These are phyloP conservation scores for Rhizopus delemar DNA, from an alignment of 371 early-diverging fungal species.

Conservation along the genomic window DNA sequence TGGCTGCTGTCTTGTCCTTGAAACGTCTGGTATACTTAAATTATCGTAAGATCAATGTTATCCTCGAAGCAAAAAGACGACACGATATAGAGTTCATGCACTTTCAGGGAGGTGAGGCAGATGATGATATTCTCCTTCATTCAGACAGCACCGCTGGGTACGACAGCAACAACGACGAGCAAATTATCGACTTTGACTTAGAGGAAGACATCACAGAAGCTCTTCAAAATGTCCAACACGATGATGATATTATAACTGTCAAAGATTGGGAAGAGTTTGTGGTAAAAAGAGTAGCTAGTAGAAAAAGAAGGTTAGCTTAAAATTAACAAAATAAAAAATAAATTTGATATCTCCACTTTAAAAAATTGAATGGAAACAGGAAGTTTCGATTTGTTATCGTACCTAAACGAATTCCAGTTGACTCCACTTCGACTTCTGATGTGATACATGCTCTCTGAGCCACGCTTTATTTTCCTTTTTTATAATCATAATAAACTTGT, in stretches of 20 bases:
- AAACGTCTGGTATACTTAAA: conserved; percentile 19
- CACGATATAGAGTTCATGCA: conserved; percentile 16
- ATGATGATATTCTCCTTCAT: conserved; percentile 18
- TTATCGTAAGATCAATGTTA: conserved; percentile 14
- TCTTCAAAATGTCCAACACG: conserved; percentile 20
- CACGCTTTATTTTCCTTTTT: too few species aligned
- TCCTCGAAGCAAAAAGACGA: conserved; percentile 12
- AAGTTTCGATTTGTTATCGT: neutral
- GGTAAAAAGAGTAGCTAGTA: conserved; percentile 14
- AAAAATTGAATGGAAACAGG: too few species aligned
- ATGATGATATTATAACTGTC: conserved; percentile 19
- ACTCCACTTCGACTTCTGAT: too few species aligned
- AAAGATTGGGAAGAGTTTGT: conserved; percentile 27
- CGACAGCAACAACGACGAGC: conserved; percentile 8
- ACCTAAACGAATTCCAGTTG: too few species aligned
- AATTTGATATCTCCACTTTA: too few species aligned
- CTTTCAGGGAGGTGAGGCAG: conserved; percentile 14
- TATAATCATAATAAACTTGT: too few species aligned
- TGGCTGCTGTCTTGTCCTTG: conserved; percentile 19
- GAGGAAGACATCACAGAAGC: conserved; percentile 20
- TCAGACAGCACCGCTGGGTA: conserved; percentile 14
- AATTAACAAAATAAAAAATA: conserved; percentile 13
- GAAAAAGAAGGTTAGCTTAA: conserved; percentile 11
- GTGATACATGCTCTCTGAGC: too few species aligned
- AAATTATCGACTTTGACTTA: conserved; percentile 13